Base-by-base conservation (phyloP, 495 filamentous ascomycete genomes). In the Corynascus novoguineensis region DNA sequence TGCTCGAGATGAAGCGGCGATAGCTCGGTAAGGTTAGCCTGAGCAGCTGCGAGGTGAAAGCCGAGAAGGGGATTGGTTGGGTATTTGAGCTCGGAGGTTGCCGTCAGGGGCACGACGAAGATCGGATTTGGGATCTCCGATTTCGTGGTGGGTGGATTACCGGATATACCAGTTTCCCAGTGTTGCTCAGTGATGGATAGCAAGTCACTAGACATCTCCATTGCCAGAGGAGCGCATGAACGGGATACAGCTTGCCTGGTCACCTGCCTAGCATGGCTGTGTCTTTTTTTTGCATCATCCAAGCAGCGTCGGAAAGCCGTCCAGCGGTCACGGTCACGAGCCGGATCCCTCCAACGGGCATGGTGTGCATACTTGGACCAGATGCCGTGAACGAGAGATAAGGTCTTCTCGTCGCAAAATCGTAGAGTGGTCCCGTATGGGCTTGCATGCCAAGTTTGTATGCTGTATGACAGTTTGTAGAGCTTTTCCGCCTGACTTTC, bases 51-150 rank as follows among this genome's bases (percentile, higher is more conserved):
- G 15, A 78, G 60, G 57, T 79, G 73, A 48, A 76, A 81, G 19
- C 77, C 67, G 3, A 75, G 60, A 12, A 81, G 49, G 0, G 76
- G 76, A 56, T 79, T 63, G 21, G 71, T 65, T 25, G 73, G 70
- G 57, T 71, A 76, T 42, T 77, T 69, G n/a, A 80, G 60, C 15
- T 47, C 9, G 0, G 32, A 17, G 17, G 12, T 31, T 1, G 50
- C 40, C 3, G 48, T 57, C 28, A 69, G 19, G 0, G 50, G 53
- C 5, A 46, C 55, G 0, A 57, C 60, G 47, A 77, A 66, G 11
- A 70, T 58, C 5, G 75, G 75, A 34, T 78, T 78, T 0, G 71
- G 65, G 29, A 41, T 37, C 25, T 40, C 32, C 4, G 32, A 19
- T 29, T n/a, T 25, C 8, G 6, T 29, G 25, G 0, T 19, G 11